Base-by-base conservation (phyloP, 1,139 yeast species). In the Geotrichum reessii region DNA sequence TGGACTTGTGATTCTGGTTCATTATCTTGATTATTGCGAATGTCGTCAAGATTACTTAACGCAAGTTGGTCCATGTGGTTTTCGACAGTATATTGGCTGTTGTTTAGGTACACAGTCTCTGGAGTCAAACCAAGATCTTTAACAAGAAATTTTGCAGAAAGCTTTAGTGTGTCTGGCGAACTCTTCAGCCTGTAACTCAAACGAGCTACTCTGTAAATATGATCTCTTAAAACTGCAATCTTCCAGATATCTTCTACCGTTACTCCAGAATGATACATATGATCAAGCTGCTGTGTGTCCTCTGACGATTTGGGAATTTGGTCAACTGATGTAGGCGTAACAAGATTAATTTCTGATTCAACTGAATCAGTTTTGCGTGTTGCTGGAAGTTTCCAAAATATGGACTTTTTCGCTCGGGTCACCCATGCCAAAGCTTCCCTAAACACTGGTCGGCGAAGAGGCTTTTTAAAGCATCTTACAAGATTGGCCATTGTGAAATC, bases 201-300 rank as follows among this genome's bases (percentile, higher is more conserved):
- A 58, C 76, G 74, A 3, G 87, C 82, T 2, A 86, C 83, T 61
- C 85, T 81, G 64, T 75, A 78, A 7, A 91, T 80, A 65, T 90
- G 88, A 50, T 85, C 85, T 59, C 92, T 77, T 56, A 90, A 68
- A 9, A 81, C 81, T 44, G 84, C 83, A 6, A 93, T 74, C 71
- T 92, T 93, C 98, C 98, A 92, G 24, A 89, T 68, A 56, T 91
- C 96, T 14, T 77, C 79, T 19, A 83, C 87, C 21, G 78, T 79
- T 53, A 92, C 74, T 0, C 97, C 98, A 19, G 87, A 77, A 1
- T 85, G 78, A 57, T 82, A 81, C 55, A 93, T 74, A 62, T 85
- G 82, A 42, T 81, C 81, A 22, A 90, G 74, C 91, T 96, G 90
- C 50, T 81, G 81, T 63, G 82, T 81, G 70, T 93, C 99, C 60